Evolutionary conservation across 1,284 basidiomycete genomes (phyloP).

Genomic region (Apiotrichum porosum): DNA sequence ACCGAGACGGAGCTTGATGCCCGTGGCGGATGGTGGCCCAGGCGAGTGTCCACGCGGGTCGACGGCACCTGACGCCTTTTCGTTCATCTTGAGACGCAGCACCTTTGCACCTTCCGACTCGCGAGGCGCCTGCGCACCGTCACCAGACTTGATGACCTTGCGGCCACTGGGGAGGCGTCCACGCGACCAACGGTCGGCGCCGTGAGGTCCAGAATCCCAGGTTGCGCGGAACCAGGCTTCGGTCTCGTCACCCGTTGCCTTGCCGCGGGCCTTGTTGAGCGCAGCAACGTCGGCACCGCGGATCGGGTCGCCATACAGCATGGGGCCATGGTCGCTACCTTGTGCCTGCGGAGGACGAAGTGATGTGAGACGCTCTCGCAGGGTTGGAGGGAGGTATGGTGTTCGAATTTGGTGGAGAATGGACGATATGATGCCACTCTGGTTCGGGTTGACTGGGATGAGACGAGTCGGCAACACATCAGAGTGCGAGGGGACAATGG

Average conservation of each 20-base stretch:
- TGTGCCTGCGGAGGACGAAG: slow-evolving; percentile 32
- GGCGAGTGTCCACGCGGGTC: background rate
- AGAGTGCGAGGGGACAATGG: slow-evolving; percentile 35
- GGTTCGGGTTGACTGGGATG: slow-evolving; percentile 33
- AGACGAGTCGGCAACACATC: slow-evolving; percentile 22
- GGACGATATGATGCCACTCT: slow-evolving; percentile 24
- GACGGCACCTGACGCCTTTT: slow-evolving; percentile 1
- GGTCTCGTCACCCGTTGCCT: slow-evolving; percentile 20
- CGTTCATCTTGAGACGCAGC: slow-evolving; percentile 11
- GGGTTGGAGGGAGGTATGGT: slow-evolving; percentile 32
- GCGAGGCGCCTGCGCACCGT: slow-evolving; percentile 29
- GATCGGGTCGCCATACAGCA: slow-evolving; percentile 34
- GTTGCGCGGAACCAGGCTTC: slow-evolving; percentile 29
- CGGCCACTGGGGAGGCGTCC: slow-evolving; percentile 32
- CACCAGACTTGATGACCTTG: slow-evolving; percentile 30
- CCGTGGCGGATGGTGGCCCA: slow-evolving; percentile 2
- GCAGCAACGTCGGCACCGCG: slow-evolving; percentile 33
- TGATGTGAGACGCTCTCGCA: slow-evolving; percentile 39
- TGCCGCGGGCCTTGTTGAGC: slow-evolving; percentile 33
- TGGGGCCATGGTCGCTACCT: slow-evolving; percentile 11
- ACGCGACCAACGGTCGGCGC: slow-evolving; percentile 28
- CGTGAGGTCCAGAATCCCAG: slow-evolving; percentile 37
- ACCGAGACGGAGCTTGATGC: slow-evolving; percentile 12
- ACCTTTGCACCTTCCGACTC: slow-evolving; percentile 12
- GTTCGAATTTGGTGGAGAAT: slow-evolving; percentile 35